Evolutionary conservation across 2,329 filamentous ascomycete species (phyloP).

Genomic region (Plenodomus biglobosus): DNA sequence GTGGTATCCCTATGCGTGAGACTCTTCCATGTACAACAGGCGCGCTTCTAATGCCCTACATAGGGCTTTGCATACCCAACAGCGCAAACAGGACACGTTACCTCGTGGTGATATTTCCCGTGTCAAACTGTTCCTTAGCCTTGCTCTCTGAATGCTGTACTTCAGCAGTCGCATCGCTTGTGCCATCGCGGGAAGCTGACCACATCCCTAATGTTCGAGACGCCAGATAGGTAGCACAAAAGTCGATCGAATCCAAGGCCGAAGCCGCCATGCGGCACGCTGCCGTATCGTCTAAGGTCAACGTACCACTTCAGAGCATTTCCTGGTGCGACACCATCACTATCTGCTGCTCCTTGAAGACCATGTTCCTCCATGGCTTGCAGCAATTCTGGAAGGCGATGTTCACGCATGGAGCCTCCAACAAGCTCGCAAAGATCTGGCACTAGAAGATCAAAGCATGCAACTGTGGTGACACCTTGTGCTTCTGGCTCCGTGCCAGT

Average conservation of each 20-base stretch:
- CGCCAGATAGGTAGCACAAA: constrained; percentile 78
- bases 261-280: constrained; percentile 87
- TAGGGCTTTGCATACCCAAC: constrained; percentile 8
- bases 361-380: constrained; percentile 71
- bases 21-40: constrained; percentile 24
- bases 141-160: background rate
- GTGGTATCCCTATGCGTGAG: no score
- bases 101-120: background rate
- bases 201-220: constrained; percentile 79
- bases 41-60: constrained; percentile 4
- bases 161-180: constrained; percentile 56
- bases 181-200: constrained; percentile 80
- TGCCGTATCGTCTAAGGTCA: constrained; percentile 87
- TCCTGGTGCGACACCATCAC: constrained; percentile 20
- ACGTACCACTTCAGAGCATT: constrained; percentile 75
- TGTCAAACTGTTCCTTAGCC: background rate
- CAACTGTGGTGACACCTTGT: constrained; percentile 60
- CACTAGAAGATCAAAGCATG: constrained; percentile 88
- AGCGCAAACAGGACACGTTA: background rate
- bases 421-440: constrained; percentile 84
- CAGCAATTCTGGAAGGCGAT: constrained; percentile 68
- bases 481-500: constrained; percentile 11
- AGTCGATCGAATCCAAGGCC: constrained; percentile 88
- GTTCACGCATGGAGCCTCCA: constrained; percentile 86
- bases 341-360: constrained; percentile 49